These are phyloP conservation scores for Penicillium canariense DNA, from an alignment of 495 filamentous ascomycete genomes.

Conservation along the genomic window DNA sequence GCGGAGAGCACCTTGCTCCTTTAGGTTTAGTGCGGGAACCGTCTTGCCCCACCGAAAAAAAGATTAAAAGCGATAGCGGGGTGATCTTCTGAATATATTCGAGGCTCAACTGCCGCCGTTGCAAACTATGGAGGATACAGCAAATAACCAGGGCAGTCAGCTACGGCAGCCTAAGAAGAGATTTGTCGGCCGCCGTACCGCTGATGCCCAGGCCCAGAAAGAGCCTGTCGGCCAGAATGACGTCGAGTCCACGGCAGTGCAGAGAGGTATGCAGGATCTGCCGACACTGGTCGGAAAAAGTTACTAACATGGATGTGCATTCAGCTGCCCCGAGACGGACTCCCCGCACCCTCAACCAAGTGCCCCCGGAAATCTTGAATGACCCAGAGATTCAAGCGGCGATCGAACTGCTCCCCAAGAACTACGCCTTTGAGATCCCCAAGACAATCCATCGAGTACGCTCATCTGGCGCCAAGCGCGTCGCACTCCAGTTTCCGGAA, in stretches of 20 bases:
- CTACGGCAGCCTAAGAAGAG: slow-evolving; percentile 66
- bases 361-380: slow-evolving; percentile 81
- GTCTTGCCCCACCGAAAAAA: slow-evolving; percentile 17
- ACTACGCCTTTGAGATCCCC: slow-evolving; percentile 97
- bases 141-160: slow-evolving; percentile 10
- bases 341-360: slow-evolving; percentile 79
- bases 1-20: slow-evolving; percentile 26
- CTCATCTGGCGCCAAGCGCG: slow-evolving; percentile 66
- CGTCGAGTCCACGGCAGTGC: slow-evolving; percentile 58
- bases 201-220: slow-evolving; percentile 51
- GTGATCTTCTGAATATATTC: not conserved
- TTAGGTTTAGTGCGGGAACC: slow-evolving; percentile 16
- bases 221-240: slow-evolving; percentile 48
- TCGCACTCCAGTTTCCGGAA: slow-evolving; percentile 95
- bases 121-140: slow-evolving; percentile 21
- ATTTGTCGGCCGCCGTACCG: slow-evolving; percentile 71
- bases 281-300: not conserved
- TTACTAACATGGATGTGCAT: not conserved
- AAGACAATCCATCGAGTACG: slow-evolving; percentile 97
- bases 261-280: slow-evolving; percentile 34
- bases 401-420: slow-evolving; percentile 79
- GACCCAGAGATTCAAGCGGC: slow-evolving; percentile 87
- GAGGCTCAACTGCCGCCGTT: not conserved
- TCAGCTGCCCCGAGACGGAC: slow-evolving; percentile 59
- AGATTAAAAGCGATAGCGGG: slow-evolving; percentile 14